Evolutionary conservation across 495 filamentous ascomycete species (phyloP).

Genomic region (Antarctomyces pellizariae): DNA sequence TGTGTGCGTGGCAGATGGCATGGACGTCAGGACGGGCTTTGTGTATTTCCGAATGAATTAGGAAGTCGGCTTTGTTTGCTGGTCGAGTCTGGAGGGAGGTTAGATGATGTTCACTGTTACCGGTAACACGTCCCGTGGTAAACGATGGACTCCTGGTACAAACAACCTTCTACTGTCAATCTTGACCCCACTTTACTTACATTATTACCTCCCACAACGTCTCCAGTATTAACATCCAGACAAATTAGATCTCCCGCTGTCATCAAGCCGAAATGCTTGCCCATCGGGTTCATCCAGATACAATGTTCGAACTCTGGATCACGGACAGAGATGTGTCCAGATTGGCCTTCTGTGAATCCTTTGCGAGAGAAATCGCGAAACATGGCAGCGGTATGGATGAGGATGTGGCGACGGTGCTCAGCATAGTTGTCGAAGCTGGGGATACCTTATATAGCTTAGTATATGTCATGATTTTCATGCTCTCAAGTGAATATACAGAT

Average conservation of each 20-base stretch:
- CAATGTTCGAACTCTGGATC: constrained; percentile 33
- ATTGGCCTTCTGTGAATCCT: constrained; percentile 41
- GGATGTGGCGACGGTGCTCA: constrained; percentile 18
- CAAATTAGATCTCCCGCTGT: constrained; percentile 28
- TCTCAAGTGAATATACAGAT: neutral
- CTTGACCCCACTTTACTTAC: constrained; percentile 19
- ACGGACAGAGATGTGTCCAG: constrained; percentile 39
- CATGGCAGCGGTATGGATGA: constrained; percentile 26
- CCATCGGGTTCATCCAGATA: constrained; percentile 40
- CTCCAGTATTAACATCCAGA: constrained; percentile 27
- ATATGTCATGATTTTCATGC: neutral
- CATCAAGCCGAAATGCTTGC: constrained; percentile 30
- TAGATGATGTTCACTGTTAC: neutral
- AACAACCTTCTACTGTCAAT: constrained; percentile 27
- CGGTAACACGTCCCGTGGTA: constrained; percentile 15
- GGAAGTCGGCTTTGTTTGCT: constrained; percentile 44
- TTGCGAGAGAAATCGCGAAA: constrained; percentile 26
- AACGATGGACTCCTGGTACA: constrained; percentile 26
- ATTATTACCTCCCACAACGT: constrained; percentile 25
- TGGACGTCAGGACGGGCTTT: constrained; percentile 27
- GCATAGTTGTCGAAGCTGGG: constrained; percentile 20
- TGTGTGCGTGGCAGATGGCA: constrained; percentile 32
- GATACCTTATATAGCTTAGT: constrained; percentile 14
- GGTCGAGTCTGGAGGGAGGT: constrained; percentile 10
- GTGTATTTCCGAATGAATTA: constrained; percentile 38